These are phyloP conservation scores for Magnolia officinalis DNA, from an alignment of 164 flowering plant genomes.

Conservation along the genomic window DNA sequence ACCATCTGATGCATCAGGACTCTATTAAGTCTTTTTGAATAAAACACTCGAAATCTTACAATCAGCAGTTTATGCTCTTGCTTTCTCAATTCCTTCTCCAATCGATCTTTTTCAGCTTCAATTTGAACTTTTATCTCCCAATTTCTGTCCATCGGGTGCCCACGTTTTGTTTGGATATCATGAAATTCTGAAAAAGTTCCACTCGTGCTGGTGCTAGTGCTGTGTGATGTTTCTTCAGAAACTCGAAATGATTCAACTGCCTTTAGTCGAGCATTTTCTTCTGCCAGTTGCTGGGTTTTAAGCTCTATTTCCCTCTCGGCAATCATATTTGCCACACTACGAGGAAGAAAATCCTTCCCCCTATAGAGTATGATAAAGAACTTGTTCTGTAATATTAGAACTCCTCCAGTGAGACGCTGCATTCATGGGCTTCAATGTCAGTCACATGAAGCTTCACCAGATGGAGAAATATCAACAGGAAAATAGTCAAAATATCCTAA, in stretches of 20 bases:
- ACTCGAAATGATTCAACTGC: slow-evolving; percentile 34
- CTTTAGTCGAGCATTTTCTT: slow-evolving; percentile 67
- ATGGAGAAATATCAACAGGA: neutral
- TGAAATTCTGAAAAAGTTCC: slow-evolving; percentile 79
- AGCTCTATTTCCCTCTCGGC: slow-evolving; percentile 63
- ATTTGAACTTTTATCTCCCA: slow-evolving; percentile 33
- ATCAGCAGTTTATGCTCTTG: slow-evolving; percentile 61
- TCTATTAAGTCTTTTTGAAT: neutral
- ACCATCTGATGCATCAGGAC: neutral
- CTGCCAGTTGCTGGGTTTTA: slow-evolving; percentile 42
- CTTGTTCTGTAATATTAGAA: slow-evolving; percentile 75
- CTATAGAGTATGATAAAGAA: slow-evolving; percentile 71
- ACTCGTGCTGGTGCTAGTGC: slow-evolving; percentile 17
- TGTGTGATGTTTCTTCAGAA: slow-evolving; percentile 16
- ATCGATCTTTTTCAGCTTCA: slow-evolving; percentile 53
- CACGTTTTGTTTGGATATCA: slow-evolving; percentile 34
- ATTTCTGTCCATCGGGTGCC: slow-evolving; percentile 12
- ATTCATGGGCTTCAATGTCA: slow-evolving; percentile 19
- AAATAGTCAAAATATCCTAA: too few species aligned
- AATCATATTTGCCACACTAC: slow-evolving; percentile 45
- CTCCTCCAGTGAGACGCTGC: slow-evolving; percentile 93
- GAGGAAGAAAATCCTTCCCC: slow-evolving; percentile 89
- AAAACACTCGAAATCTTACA: slow-evolving; percentile 38
- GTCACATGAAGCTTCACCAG: neutral
- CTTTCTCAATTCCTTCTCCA: slow-evolving; percentile 58